Evolutionary conservation across 352 stramenopile genomes (phyloP).

Genomic region (Pythium oligandrum): DNA sequence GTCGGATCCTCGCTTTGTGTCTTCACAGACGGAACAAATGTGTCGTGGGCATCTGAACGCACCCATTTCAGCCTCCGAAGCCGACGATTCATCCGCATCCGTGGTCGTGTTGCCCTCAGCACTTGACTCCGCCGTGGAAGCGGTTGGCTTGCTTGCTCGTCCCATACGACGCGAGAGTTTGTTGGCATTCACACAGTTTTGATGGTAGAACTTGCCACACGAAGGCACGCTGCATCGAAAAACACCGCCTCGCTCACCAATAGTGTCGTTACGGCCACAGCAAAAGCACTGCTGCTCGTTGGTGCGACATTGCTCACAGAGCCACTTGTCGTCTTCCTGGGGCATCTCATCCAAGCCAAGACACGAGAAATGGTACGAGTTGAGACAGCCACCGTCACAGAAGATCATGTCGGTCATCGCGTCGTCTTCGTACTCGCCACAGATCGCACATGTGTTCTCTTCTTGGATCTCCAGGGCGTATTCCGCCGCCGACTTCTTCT

Average conservation of each 20-base stretch:
- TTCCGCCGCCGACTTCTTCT: conserved; percentile 27
- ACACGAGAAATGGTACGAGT: conserved; percentile 91
- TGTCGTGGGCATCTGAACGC: conserved; percentile 88
- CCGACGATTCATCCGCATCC: conserved; percentile 30
- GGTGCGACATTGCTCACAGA: conserved; percentile 89
- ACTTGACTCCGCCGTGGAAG: conserved; percentile 5
- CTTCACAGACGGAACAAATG: conserved; percentile 78
- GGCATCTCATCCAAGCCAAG: conserved; percentile 70
- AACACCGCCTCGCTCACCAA: conserved; percentile 82
- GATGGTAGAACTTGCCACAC: conserved; percentile 86
- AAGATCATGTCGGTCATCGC: conserved; percentile 82
- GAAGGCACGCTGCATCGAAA: conserved; percentile 57
- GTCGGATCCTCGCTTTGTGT: conserved; percentile 65
- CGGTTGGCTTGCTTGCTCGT: conserved; percentile 28
- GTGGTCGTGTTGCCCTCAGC: conserved; percentile 5
- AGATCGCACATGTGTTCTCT: conserved; percentile 72
- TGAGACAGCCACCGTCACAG: conserved; percentile 90
- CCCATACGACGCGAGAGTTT: conserved; percentile 50
- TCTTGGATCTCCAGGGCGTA: conserved; percentile 37
- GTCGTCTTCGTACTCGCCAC: conserved; percentile 81
- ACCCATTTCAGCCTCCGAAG: conserved; percentile 59
- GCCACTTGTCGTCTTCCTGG: conserved; percentile 68
- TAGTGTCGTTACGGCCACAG: conserved; percentile 85
- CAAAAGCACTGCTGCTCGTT: conserved; percentile 87
- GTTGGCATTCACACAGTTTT: conserved; percentile 62